Evolutionary conservation across 2,329 filamentous ascomycete genomes (phyloP), one percentile per base, ranked within the genome.

Genomic region (Colletotrichum lentis): DNA sequence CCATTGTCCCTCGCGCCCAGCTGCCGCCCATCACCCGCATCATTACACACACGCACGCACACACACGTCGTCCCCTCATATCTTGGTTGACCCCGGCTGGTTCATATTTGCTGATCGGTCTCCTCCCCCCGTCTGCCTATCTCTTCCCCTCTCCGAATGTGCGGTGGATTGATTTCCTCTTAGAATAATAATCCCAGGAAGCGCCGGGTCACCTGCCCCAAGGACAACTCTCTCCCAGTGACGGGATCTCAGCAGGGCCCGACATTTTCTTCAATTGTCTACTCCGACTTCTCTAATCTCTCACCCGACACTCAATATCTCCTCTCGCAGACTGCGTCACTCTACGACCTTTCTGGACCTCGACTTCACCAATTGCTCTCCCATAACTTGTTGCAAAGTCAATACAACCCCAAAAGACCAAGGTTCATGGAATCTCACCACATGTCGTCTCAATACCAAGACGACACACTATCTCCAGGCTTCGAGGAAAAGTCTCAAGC

Each of bases 171-270:
- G 75, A 82, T 77, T 71, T 74, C 73, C 55, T 74, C 69, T 63
- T 74, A 78, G 76, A 74, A 76, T 64, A 72, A 73, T 71, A 76
- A 77, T 72, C 75, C 80, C 71, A 83, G 80, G 76, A 83, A 81
- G 76, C 81, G 81, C 67, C 79, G 81, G 76, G 77, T 78, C 71
- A 78, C 79, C 73, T 76, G 75, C 74, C 75, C 77, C 66, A 79
- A 78, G 69, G 78, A 79, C 72, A 73, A 75, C 72, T 73, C 77
- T 76, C 72, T 72, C 43, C 37, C 44, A 71, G 78, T 77, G 75
- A 73, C 76, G 72, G 75, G 73, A 69, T 72, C 77, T 73, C 77
- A 80, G 72, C 74, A 73, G 27, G 55, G n/a, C 24, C 50, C 47
- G n/a, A 74, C 69, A 73, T 66, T 46, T 43, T 60, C 57, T 39